A percentile compares a stretch with the other conserved stretches of the same genome.
phyloP scores from a whole-genome alignment of 306 rosid species.

The Sindora glabra region DNA sequence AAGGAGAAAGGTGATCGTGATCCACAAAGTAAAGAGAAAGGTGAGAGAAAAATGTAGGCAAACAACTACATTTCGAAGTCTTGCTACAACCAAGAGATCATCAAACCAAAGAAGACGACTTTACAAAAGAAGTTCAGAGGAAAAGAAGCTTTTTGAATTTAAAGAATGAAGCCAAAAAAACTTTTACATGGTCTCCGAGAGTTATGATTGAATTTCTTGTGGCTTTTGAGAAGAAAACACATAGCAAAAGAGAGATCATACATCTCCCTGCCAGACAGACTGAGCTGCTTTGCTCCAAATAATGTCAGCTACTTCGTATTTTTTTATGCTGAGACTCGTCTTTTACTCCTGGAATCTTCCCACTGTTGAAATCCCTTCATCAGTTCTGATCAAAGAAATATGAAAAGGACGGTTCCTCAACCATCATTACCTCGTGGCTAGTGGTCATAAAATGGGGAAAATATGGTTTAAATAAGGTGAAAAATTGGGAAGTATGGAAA shows the following conservation, averaged over 20 bases:
- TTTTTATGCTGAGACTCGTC: constrained; percentile 60
- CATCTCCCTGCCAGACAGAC: constrained; percentile 48
- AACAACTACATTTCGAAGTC: constrained; percentile 21
- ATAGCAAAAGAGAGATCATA: constrained; percentile 18
- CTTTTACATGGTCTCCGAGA: constrained; percentile 99
- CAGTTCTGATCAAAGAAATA: constrained; percentile 29
- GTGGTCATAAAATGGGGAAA: constrained; percentile 1
- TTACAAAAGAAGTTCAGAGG: not conserved
- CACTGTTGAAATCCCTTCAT: constrained; percentile 29
- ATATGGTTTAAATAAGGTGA: not conserved
- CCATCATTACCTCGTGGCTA: constrained; percentile 42
- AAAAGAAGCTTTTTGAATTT: constrained; percentile 48
- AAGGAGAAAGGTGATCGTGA: no score
- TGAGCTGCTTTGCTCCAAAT: constrained; percentile 48
- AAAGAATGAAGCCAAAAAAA: constrained; percentile 47
- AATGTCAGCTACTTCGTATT: constrained; percentile 52
- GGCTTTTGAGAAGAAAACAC: constrained; percentile 57
- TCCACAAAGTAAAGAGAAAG: constrained; percentile 29
- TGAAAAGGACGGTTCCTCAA: constrained; percentile 23
- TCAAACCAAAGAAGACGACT: constrained; percentile 27
- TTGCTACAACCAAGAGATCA: constrained; percentile 13
- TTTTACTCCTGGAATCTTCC: constrained; percentile 64
- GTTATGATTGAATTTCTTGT: constrained; percentile 62
- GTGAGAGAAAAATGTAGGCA: constrained; percentile 11
- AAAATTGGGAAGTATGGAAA: not conserved